Evolutionary conservation across 352 stramenopile species (phyloP), one percentile per base, ranked within the genome.

Genomic region (Pilasporangium apinafurcum): DNA sequence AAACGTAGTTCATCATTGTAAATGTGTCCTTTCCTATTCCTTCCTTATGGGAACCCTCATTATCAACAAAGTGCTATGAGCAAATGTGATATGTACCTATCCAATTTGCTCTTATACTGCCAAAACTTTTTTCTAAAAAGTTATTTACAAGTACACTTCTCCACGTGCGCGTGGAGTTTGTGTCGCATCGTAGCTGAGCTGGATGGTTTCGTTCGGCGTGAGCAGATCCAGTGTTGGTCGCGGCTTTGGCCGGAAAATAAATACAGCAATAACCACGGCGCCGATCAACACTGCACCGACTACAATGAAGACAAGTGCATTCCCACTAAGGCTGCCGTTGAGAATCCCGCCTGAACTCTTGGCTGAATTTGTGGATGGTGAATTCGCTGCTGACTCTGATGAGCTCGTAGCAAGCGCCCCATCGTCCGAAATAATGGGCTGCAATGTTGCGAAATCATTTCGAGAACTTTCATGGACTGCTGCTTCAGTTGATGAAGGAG

Each of bases 161-260:
- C 31, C 36, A 21, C 18, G 38, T 40, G 48, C 45, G n/a, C 50
- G 39, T 32, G 65, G 61, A 5, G 62, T 78, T 14, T 43, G 55
- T 0, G 48, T 39, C 18, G 49, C 43, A 45, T 72, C 59, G 30
- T 70, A 64, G 20, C 45, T 42, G 35, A 62, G 58, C 17, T 48
- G n/a, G n/a, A n/a, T n/a, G n/a, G n/a, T 50, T 31, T 33, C 34
- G 44, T 42, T 35, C 21, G 52, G 47, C 10, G 45, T 39, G 21
- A 42, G 55, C 22, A 47, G 59, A 25, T 49, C 61, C 17, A 64
- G 43, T 27, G 51, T 17, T 25, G 61, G n/a, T n/a, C n/a, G n/a
- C 8, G 12, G 18, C 9, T 35, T 42, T 17, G 37, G 21, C 13
- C 37, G 37, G 14, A 59, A 21, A 10, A 59, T 53, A 37, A 49